Evolutionary conservation across 208 protist species (phyloP), one percentile per base, ranked within the genome.

Genomic region (Wallacemonas rigidus): DNA sequence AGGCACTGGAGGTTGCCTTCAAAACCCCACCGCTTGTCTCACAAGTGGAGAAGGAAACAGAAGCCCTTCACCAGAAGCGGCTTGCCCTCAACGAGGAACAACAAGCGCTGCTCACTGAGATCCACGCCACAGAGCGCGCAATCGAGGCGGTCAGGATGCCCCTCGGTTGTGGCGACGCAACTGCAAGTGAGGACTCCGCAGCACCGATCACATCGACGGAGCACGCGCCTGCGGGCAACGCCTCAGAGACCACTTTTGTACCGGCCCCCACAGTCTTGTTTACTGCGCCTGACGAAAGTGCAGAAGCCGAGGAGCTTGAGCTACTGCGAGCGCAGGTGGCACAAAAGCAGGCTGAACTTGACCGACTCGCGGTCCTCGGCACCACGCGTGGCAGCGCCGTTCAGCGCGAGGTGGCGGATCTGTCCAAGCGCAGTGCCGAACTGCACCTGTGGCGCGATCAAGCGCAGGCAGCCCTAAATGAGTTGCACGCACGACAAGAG

Each of bases 381-480:
- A n/a, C 43, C 2, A 67, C 69, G 1, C 72, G 81, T 38, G 17
- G 47, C n/a, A 62, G 63, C n/a, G 75, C 72, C 45, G 51, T 85
- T 2, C 72, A 82, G 35, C 83, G 79, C n/a, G 83, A 88, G 43
- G 72, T 88, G 2, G 75, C 74, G 1, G 80, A 88, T 56, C 9
- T 88, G 40, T 54, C 50, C 9, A 62, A 54, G 7, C 79, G 80
- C 17, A 73, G 67, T 5, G 61, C 48, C 36, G 83, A 88, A 56
- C 68, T 88, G 11, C 38, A 40, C 17, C 67, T 71, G 43, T 85
- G 80, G 83, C 70, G 77, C 39, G 58, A 60, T 3, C 77, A 85
- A 17, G 76, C 74, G 11, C n/a, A 73, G n/a, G 41, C 8, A 41
- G 53, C 75, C 2, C 38, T 61, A 2, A 64, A 80, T 5, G 61